Evolutionary conservation across 2,329 filamentous ascomycete species (phyloP).

Genomic region (Hypoxylon sp.): DNA sequence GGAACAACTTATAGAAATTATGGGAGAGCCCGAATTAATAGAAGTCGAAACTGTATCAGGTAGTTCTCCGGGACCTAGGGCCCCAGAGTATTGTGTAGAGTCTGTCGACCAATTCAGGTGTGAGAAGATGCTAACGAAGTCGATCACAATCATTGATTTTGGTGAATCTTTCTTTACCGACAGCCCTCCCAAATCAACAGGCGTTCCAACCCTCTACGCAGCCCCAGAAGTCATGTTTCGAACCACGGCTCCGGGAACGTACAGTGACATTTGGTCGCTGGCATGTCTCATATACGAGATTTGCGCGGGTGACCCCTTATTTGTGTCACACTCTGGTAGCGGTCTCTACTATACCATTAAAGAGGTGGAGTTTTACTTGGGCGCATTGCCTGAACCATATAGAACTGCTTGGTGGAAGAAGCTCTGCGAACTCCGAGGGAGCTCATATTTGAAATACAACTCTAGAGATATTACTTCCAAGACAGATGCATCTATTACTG

Average conservation of each 20-base stretch:
- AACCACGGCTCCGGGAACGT: background rate
- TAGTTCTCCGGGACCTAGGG: background rate
- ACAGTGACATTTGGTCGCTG: slow-evolving; percentile 39
- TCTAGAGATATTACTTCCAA: background rate
- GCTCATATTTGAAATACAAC: background rate
- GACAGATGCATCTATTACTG: background rate
- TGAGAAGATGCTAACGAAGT: background rate
- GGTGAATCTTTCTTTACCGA: slow-evolving; percentile 33
- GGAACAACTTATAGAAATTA: slow-evolving; percentile 19
- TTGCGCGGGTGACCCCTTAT: slow-evolving; percentile 1
- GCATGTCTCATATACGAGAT: slow-evolving; percentile 37
- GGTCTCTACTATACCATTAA: background rate
- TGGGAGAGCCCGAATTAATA: slow-evolving; percentile 10
- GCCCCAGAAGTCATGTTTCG: slow-evolving; percentile 33
- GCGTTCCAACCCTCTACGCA: slow-evolving; percentile 24
- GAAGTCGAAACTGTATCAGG: slow-evolving; percentile 25
- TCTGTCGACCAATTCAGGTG: slow-evolving; percentile 6
- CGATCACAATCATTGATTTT: slow-evolving; percentile 38
- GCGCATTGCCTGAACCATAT: slow-evolving; percentile 12
- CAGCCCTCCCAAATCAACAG: slow-evolving; percentile 11
- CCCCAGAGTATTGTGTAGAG: slow-evolving; percentile 28
- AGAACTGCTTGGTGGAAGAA: background rate
- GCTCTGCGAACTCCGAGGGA: background rate
- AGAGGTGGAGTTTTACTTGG: slow-evolving; percentile 20
- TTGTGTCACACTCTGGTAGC: background rate